These are phyloP conservation scores for Cocos nucifera DNA, from an alignment of 176 grass and related monocot genomes.

Conservation along the genomic window DNA sequence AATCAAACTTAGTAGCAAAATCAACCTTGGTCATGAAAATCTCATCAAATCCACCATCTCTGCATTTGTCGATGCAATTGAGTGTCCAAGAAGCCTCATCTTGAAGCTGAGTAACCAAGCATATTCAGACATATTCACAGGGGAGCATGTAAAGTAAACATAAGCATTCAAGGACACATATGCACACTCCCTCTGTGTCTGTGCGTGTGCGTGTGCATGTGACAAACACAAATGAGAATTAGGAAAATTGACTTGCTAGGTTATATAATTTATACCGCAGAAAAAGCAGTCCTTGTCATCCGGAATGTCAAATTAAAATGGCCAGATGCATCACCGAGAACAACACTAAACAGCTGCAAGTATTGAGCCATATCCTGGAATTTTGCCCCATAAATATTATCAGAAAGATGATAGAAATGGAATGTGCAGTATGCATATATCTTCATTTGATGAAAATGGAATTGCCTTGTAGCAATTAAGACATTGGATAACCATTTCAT, in stretches of 20 bases:
- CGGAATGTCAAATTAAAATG: constrained; percentile 70
- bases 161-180: too few species aligned
- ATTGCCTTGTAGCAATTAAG: neutral
- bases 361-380: constrained; percentile 58
- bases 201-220: too few species aligned
- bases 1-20: constrained; percentile 86
- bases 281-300: constrained; percentile 54
- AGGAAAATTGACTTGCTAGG: neutral
- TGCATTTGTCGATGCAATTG: constrained; percentile 68
- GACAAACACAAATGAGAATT: neutral
- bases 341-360: constrained; percentile 49
- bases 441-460: neutral
- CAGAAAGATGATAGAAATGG: neutral
- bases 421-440: neutral
- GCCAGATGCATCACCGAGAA: constrained; percentile 62
- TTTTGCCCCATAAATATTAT: constrained; percentile 15
- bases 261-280: constrained; percentile 43
- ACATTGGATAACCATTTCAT: too few species aligned
- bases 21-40: constrained; percentile 90
- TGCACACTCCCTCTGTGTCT: too few species aligned
- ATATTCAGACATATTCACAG: neutral
- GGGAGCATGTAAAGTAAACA: too few species aligned
- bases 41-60: constrained; percentile 79
- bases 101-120: constrained; percentile 49
- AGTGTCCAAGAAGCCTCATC: constrained; percentile 60